These are phyloP conservation scores for Bryum argenteum DNA, from an alignment of 225 moss, liverwort and hornwort genomes.

Conservation along the genomic window DNA sequence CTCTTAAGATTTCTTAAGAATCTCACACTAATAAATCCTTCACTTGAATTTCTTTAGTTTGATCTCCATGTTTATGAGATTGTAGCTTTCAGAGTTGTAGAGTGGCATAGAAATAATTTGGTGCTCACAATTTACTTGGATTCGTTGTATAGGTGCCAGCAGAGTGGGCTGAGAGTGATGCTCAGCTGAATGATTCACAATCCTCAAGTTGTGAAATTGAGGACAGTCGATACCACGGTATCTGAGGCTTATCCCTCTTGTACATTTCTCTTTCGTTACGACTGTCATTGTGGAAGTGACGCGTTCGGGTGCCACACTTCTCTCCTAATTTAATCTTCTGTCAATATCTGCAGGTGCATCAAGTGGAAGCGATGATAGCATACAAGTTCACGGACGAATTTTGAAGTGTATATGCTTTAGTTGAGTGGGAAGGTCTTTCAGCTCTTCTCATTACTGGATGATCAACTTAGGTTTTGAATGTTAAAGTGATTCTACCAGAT, in stretches of 20 bases:
- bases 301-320: neutral
- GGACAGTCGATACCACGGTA: constrained; percentile 90
- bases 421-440: neutral
- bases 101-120: neutral
- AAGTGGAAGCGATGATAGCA: constrained; percentile 68
- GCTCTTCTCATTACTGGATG: no score
- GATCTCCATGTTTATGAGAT: neutral
- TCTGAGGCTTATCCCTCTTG: neutral
- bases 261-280: neutral
- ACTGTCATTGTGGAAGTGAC: neutral
- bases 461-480: no score
- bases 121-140: neutral
- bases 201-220: constrained; percentile 86
- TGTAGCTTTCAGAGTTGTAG: neutral
- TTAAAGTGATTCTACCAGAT: constrained; percentile 11
- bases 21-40: neutral
- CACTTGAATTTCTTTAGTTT: neutral
- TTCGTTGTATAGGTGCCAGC: constrained; percentile 66
- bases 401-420: constrained; percentile 15
- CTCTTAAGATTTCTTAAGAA: neutral
- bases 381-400: constrained; percentile 59
- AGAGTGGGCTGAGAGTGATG: constrained; percentile 92
- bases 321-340: neutral
- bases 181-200: constrained; percentile 83
- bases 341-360: constrained; percentile 50